phyloP scores from a whole-genome alignment of 179 eudicot genomes.

The Sideroxylon spinosum region DNA sequence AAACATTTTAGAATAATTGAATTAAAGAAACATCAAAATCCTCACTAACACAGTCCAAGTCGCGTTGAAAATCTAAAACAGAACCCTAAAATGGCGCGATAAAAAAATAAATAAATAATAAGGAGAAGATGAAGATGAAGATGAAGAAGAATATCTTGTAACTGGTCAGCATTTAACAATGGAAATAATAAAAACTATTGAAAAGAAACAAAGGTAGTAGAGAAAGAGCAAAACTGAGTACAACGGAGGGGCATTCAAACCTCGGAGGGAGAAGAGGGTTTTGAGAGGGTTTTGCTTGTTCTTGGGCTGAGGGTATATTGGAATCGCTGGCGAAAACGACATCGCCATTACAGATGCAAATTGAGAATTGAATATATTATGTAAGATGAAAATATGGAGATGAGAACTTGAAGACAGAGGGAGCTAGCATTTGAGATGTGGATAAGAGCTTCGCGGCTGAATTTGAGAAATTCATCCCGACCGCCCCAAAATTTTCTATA shows the following conservation, averaged over 20 bases:
- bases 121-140: too few species aligned
- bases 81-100: background rate
- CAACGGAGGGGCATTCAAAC: background rate
- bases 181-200: too few species aligned
- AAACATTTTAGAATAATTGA: background rate
- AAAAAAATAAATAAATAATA: background rate
- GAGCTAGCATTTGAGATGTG: background rate
- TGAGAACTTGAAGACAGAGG: too few species aligned
- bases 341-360: slow-evolving; percentile 20
- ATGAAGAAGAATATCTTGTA: too few species aligned
- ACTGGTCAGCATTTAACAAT: too few species aligned
- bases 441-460: slow-evolving; percentile 11
- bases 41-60: background rate
- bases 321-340: slow-evolving; percentile 22
- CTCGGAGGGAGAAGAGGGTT: slow-evolving; percentile 21
- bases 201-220: background rate
- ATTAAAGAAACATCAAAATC: background rate
- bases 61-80: background rate
- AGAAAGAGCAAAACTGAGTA: background rate
- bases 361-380: background rate
- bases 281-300: slow-evolving; percentile 18
- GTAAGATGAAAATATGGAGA: too few species aligned
- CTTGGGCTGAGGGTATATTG: slow-evolving; percentile 10
- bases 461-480: background rate
- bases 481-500: background rate